Evolutionary conservation across 768 basidiomycete genomes (phyloP), one percentile per base, ranked within the genome.

Genomic region (Coprinellus aureogranulatus): DNA sequence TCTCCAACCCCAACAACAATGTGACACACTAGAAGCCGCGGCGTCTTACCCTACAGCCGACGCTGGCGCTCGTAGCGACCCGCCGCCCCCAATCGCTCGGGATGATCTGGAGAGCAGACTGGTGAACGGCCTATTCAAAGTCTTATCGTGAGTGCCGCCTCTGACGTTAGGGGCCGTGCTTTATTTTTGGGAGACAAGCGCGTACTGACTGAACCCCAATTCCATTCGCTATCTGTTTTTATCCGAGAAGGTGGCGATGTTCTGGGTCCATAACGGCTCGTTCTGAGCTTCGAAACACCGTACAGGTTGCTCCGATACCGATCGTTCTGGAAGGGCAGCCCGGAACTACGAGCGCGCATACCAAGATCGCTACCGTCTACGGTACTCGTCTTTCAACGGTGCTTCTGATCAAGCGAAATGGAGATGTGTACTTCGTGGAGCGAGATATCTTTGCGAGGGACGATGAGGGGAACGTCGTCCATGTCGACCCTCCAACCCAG

Each of bases 301-400:
- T 91, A 3, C 78, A 82, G 25, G 85, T 88, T 47, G 69, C 74
- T 30, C 87, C 88, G n/a, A 25, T 88, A 25, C 61, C 59, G 27
- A 62, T 78, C 50, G 68, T 65, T 52, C 59, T 76, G 60, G 72
- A 70, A 31, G 68, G 66, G n/a, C 37, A 25, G 49, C 27, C 51
- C 62, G 42, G 54, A 61, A 27, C 57, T 41, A 39, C 45, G 41
- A 26, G 62, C 41, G 14, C 61, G 46, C 20, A 65, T 41, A 26
- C 61, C 48, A n/a, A 64, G 57, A 25, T 67, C 25, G 39, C 45
- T 53, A 41, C 22, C 31, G 52, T 58, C 59, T 90, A 89, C 64
- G 90, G 81, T 44, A 93, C 91, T 31, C 86, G 90, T 16, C 69
- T 89, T 53, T 82, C 90, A 42, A 91, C 88, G 2, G 82, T 90